phyloP scores from a whole-genome alignment of 371 early-diverging fungal species.

The Mucor racemosus region DNA sequence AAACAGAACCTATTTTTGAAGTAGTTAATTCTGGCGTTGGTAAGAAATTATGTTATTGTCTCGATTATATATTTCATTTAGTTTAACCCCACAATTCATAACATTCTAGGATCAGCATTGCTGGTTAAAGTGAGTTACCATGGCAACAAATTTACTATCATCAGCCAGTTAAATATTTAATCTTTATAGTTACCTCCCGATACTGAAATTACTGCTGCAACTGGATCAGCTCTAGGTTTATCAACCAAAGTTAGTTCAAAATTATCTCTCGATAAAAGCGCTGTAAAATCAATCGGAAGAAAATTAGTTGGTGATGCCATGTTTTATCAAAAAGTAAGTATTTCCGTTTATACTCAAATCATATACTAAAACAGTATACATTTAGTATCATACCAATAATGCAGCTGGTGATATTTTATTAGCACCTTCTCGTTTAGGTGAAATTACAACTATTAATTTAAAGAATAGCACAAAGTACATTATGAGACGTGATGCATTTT shows the following conservation, averaged over 20 bases:
- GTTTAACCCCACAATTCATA: not conserved
- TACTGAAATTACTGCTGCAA: slow-evolving; percentile 64
- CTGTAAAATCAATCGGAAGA: slow-evolving; percentile 56
- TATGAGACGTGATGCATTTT: slow-evolving; percentile 69
- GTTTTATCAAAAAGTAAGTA: slow-evolving; percentile 65
- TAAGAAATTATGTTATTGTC: slow-evolving; percentile 18
- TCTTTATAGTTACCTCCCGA: slow-evolving; percentile 56
- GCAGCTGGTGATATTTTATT: slow-evolving; percentile 71
- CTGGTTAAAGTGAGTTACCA: slow-evolving; percentile 42
- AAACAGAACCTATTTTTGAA: slow-evolving; percentile 64
- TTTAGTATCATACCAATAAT: slow-evolving; percentile 64
- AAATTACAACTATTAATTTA: slow-evolving; percentile 67
- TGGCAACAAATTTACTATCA: not conserved
- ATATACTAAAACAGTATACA: too few relatives aligned
- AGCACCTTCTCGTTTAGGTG: slow-evolving; percentile 69
- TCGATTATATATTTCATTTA: not conserved
- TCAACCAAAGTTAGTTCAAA: slow-evolving; percentile 61
- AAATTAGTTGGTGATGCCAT: slow-evolving; percentile 60
- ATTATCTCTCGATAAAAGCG: slow-evolving; percentile 55
- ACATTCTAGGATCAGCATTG: slow-evolving; percentile 43
- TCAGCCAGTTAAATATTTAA: not conserved
- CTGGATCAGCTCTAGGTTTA: slow-evolving; percentile 67
- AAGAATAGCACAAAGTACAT: slow-evolving; percentile 67
- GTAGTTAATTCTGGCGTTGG: slow-evolving; percentile 63
- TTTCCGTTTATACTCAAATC: too few relatives aligned